Conservation (phyloP, 2,329 filamentous ascomycete species). For the Penicillium frequentans region DNA sequence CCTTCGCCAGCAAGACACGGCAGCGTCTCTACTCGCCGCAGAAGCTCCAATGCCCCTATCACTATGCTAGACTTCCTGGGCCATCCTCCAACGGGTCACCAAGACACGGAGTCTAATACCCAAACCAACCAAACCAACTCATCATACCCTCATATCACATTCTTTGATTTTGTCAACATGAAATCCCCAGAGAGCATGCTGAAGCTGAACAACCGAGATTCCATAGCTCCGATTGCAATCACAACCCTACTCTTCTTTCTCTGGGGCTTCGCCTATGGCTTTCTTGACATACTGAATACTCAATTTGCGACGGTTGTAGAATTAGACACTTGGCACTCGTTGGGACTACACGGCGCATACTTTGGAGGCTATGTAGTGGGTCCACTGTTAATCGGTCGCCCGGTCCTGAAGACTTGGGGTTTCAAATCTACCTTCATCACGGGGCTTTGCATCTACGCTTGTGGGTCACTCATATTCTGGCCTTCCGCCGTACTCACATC, state of each 20-base stretch:
- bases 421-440: constrained; percentile 64
- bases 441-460: constrained; percentile 62
- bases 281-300: constrained; percentile 76
- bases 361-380: constrained; percentile 60
- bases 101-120: constrained; percentile 39
- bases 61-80: constrained; percentile 56
- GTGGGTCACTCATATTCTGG: constrained; percentile 63
- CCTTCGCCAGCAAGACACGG: constrained; percentile 16
- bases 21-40: constrained; percentile 7
- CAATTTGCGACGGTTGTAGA: constrained; percentile 57
- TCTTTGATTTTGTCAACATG: constrained; percentile 65
- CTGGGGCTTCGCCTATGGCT: constrained; percentile 88
- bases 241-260: constrained; percentile 83
- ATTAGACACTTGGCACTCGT: constrained; percentile 33
- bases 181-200: constrained; percentile 59
- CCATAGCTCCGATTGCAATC: constrained; percentile 57
- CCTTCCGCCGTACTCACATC: constrained; percentile 63
- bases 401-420: constrained; percentile 58
- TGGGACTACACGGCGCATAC: constrained; percentile 60
- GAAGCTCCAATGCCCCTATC: constrained; percentile 12
- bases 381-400: constrained; percentile 55
- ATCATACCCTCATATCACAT: constrained; percentile 43
- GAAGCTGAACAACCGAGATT: constrained; percentile 57
- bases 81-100: constrained; percentile 43
- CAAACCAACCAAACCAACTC: constrained; percentile 37